Conservation (phyloP, 2,329 filamentous ascomycete species). For the Ascochyta viciae-villosae region DNA sequence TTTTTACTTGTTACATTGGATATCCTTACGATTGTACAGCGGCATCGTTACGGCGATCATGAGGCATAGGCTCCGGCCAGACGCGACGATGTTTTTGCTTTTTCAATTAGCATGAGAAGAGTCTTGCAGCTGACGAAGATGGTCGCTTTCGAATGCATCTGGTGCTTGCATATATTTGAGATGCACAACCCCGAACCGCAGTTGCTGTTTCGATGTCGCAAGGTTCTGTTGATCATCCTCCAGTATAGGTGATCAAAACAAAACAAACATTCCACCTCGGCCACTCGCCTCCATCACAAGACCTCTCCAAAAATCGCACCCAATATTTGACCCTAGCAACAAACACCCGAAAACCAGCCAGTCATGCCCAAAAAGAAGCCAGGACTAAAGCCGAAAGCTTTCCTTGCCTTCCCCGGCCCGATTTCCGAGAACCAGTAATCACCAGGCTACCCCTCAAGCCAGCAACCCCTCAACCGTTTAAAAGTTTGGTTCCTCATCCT, state of each 20-base stretch:
- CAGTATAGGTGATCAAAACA: neutral
- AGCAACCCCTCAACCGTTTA: constrained; percentile 1
- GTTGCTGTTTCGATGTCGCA: neutral
- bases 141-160: neutral
- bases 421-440: neutral
- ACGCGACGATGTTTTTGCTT: constrained; percentile 5
- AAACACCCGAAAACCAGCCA: neutral
- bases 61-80: constrained; percentile 5
- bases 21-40: constrained; percentile 7
- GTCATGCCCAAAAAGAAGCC: neutral
- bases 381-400: constrained; percentile 1
- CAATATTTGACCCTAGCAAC: neutral
- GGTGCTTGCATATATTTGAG: neutral
- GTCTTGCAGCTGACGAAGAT: neutral
- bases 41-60: neutral
- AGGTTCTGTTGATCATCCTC: too few relatives aligned
- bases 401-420: neutral
- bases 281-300: neutral
- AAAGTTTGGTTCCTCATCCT: neutral
- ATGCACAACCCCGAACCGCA: too few relatives aligned
- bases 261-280: constrained; percentile 14
- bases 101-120: neutral
- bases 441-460: neutral
- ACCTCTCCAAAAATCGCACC: neutral
- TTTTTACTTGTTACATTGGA: neutral